Base-by-base conservation (phyloP, 2,329 filamentous ascomycete genomes). In the Sphaceloma murrayae region DNA sequence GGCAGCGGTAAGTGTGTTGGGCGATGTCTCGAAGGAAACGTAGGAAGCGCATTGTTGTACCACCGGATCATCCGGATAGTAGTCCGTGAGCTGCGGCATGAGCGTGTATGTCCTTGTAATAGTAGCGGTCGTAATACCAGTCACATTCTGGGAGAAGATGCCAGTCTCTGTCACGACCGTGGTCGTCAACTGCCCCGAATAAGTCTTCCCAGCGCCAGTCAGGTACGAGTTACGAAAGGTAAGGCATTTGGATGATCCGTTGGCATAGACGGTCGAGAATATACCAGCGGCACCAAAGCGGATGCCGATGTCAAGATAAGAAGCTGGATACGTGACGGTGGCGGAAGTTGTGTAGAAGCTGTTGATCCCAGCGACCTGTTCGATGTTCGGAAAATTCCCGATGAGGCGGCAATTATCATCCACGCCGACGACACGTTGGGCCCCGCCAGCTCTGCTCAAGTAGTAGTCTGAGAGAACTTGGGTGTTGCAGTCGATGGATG, bases 381-480 rank as follows among this genome's bases (percentile, higher is more conserved):
- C 36, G 7, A 40, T 40, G 13, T 40, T 40, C 5, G 36, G 36
- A 10, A 40, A 40, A 9, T 27, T 40, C 3, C 36, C 36, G 30
- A 40, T 29, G 11, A 40, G 16, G 10, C 24, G 14, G 10, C 36
- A 40, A 16, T 40, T 40, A 16, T 40, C 36, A 14, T 40, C 36
- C 10, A 40, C 36, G 13, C 36, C 36, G 13, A 18, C 14, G 16
- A 40, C 30, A 13, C 18, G 14, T 26, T 40, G 36, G 18, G 36
- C 36, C 9, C 36, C 36, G 10, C 22, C 24, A 3, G n/a, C 22
- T 5, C 14, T 11, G 11, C 30, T 40, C n/a, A 40, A n/a, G 10
- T 40, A 40, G 36, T 40, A 40, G 22, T 40, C 22, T 9, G 36
- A 17, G 22, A 40, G 17, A 14, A 40, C 36, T 26, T 40, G 36